Conservation (phyloP, 2,329 filamentous ascomycete genomes). For the Davidsoniella australis region DNA sequence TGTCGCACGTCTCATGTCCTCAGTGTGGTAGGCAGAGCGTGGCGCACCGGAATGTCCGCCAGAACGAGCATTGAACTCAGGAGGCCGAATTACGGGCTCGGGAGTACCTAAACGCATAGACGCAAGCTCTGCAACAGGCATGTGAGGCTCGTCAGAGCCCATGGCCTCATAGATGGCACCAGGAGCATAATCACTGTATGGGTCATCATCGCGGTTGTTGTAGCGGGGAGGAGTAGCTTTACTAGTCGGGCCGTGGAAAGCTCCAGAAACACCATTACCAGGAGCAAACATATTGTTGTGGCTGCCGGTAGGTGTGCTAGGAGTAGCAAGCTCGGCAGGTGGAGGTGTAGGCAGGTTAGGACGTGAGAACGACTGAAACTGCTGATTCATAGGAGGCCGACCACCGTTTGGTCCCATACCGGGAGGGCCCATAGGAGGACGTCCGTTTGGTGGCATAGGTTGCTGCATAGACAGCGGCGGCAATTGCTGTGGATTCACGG, state of each 20-base stretch:
- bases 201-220: not conserved
- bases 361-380: conserved; percentile 9
- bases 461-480: not conserved
- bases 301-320: not conserved
- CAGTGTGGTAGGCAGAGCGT: conserved; percentile 46
- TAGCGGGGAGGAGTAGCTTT: not conserved
- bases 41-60: conserved; percentile 47
- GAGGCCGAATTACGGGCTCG: conserved; percentile 61
- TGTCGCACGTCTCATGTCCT: conserved; percentile 64
- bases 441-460: conserved; percentile 1
- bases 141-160: conserved; percentile 12
- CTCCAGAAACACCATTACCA: not conserved
- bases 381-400: conserved; percentile 3
- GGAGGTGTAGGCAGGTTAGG: conserved; percentile 4
- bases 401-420: conserved; percentile 6
- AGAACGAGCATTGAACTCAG: conserved; percentile 61
- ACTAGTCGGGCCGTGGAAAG: conserved; percentile 1
- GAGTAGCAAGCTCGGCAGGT: conserved; percentile 5
- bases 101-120: conserved; percentile 45
- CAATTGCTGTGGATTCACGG: not conserved
- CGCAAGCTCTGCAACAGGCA: conserved; percentile 33
- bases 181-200: conserved; percentile 9
- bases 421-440: not conserved
- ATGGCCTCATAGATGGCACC: conserved; percentile 11
- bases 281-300: conserved; percentile 9